Evolutionary conservation across 2,329 filamentous ascomycete genomes (phyloP), one percentile per base, ranked within the genome.

Genomic region (Sordariomycetes sp.): DNA sequence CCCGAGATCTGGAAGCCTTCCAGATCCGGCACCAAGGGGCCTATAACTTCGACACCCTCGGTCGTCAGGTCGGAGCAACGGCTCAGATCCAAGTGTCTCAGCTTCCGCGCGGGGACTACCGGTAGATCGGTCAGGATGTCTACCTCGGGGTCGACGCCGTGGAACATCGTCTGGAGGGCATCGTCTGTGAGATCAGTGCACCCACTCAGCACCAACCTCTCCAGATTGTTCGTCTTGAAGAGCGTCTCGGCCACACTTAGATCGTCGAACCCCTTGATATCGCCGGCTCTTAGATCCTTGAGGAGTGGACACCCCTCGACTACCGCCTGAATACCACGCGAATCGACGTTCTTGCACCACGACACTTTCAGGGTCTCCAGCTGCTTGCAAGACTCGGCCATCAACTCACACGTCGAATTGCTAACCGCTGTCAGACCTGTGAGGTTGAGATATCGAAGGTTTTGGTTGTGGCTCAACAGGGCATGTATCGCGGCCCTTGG

Each of bases 331-430:
- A 97, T 75, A 4, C 91, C 92, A 14, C 81, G 77, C 10, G 89
- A 87, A 66, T 94, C 87, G 67, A 97, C 84, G 61, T 90, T 87
- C 63, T 85, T 86, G 74, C 94, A 99, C 90, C 93, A 97, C 0
- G 91, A 96, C 22, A 97, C 82, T 65, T 97, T 95, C 63, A 97
- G 79, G 58, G 82, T 79, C 70, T 96, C 86, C n/a, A 99, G 77
- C 54, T 87, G 85, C 1, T 86, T 85, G 65, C 93, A 97, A 46
- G 87, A 86, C 57, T 87, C 79, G 1, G 89, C 86, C 60, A 99
- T 87, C 60, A 95, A 90, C 66, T 87, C 89, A 82, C 95, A 92
- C 0, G 90, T 89, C 24, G 83, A 82, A 68, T 96, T 96, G 34
- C 87, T 90, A 16, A 92, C 88, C 14, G 86, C 86, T 1, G 83